Evolutionary conservation across 2,329 filamentous ascomycete species (phyloP).

Genomic region (Aspergillus tubingensis): DNA sequence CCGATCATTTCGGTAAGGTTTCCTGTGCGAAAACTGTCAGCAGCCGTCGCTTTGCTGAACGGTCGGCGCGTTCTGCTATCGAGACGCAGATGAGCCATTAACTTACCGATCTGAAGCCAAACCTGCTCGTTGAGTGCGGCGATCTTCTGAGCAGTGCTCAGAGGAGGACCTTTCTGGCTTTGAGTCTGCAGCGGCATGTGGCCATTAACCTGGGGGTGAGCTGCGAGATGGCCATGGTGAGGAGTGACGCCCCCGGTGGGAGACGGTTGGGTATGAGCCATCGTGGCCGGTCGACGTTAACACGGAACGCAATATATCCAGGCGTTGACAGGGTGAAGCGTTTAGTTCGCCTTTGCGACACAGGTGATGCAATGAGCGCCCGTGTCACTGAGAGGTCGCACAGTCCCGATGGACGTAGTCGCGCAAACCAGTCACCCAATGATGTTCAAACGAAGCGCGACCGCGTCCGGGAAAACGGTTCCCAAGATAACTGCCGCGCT

Average conservation of each 20-base stretch:
- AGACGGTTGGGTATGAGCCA: constrained; percentile 79
- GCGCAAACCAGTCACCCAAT: constrained; percentile 17
- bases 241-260: constrained; percentile 72
- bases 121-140: constrained; percentile 79
- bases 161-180: constrained; percentile 60
- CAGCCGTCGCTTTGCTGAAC: background rate
- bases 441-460: constrained; percentile 13
- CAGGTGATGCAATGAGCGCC: constrained; percentile 33
- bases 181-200: constrained; percentile 58
- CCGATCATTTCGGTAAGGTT: constrained; percentile 84
- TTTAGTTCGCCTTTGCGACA: constrained; percentile 29
- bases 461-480: constrained; percentile 8
- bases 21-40: constrained; percentile 54
- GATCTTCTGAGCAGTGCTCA: constrained; percentile 72
- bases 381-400: constrained; percentile 23
- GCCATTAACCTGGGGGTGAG: constrained; percentile 45
- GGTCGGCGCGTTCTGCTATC: background rate
- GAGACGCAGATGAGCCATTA: background rate
- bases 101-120: constrained; percentile 89
- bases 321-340: constrained; percentile 13
- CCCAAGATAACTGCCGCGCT: constrained; percentile 1
- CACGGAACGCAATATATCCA: constrained; percentile 12
- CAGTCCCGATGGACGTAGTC: constrained; percentile 19
- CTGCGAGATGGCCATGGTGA: constrained; percentile 53
- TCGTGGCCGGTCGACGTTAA: constrained; percentile 37